phyloP scores from a whole-genome alignment of 2,329 filamentous ascomycete species.

The Aspergillus aculeatus region DNA sequence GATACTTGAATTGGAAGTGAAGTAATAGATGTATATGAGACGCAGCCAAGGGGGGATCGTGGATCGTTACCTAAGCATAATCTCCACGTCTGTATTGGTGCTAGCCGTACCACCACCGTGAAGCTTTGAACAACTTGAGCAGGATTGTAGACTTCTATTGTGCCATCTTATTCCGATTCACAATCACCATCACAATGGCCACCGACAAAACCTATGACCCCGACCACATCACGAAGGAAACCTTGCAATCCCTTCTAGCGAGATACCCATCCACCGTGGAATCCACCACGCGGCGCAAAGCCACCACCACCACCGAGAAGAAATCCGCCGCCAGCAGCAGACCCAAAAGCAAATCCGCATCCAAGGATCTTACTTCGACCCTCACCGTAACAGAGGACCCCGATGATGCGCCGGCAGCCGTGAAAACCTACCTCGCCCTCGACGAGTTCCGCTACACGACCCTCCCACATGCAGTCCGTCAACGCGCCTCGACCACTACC shows the following conservation, averaged over 20 bases:
- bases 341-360: neutral
- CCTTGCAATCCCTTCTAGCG: slow-evolving; percentile 28
- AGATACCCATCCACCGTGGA: slow-evolving; percentile 29
- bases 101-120: neutral
- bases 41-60: no score
- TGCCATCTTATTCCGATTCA: no score
- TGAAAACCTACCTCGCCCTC: slow-evolving; percentile 27
- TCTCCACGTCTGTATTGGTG: neutral
- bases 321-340: slow-evolving; percentile 2
- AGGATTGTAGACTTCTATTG: no score
- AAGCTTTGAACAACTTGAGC: neutral
- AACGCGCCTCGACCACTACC: slow-evolving; percentile 8
- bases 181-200: neutral
- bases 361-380: neutral
- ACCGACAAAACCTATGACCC: slow-evolving; percentile 23
- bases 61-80: neutral
- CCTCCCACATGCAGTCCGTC: slow-evolving; percentile 28
- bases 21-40: no score
- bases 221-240: slow-evolving; percentile 23
- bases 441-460: slow-evolving; percentile 41
- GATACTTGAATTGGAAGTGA: no score
- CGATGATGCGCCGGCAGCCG: neutral
- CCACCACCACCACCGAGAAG: slow-evolving; percentile 18
- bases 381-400: neutral
- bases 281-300: slow-evolving; percentile 25